These are phyloP conservation scores for Thecaphora thlaspeos DNA, from an alignment of 1,284 basidiomycete species.

Conservation along the genomic window DNA sequence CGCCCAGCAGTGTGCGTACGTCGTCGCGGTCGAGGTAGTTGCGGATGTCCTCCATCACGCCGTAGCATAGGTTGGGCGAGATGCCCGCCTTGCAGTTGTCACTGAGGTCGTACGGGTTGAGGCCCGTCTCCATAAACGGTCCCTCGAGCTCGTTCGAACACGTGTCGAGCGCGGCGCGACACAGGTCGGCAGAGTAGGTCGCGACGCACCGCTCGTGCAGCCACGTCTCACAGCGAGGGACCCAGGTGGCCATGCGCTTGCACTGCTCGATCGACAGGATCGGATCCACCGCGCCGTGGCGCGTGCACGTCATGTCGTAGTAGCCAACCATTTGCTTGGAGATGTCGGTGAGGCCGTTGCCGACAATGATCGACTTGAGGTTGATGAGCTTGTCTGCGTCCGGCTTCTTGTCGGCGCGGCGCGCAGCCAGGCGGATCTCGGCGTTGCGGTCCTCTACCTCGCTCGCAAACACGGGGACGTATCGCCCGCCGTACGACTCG, in stretches of 20 bases:
- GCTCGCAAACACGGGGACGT: slow-evolving; percentile 78
- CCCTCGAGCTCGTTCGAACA: slow-evolving; percentile 29
- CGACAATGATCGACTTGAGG: slow-evolving; percentile 75
- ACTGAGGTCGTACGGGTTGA: slow-evolving; percentile 50
- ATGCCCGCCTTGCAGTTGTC: slow-evolving; percentile 43
- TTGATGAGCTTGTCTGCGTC: slow-evolving; percentile 66
- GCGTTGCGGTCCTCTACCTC: slow-evolving; percentile 76
- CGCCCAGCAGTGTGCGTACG: slow-evolving; percentile 41
- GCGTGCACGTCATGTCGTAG: slow-evolving; percentile 49
- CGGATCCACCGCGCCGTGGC: slow-evolving; percentile 26
- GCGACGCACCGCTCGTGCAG: slow-evolving; percentile 27
- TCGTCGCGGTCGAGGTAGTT: slow-evolving; percentile 46
- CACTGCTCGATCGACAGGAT: slow-evolving; percentile 39
- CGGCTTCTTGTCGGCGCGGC: slow-evolving; percentile 63
- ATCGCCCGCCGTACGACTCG: slow-evolving; percentile 65
- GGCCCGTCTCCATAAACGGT: slow-evolving; percentile 36
- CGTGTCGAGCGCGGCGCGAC: slow-evolving; percentile 15
- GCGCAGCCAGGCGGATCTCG: slow-evolving; percentile 59
- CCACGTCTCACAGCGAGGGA: slow-evolving; percentile 17
- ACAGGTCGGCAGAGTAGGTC: slow-evolving; percentile 21
- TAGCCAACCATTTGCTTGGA: slow-evolving; percentile 34
- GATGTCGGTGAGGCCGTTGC: slow-evolving; percentile 63
- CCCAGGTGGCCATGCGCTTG: slow-evolving; percentile 27
- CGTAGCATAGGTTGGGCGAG: slow-evolving; percentile 40
- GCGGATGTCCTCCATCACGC: slow-evolving; percentile 38